Evolutionary conservation across 352 stramenopile genomes (phyloP).

Genomic region (Globisporangium uncinulatum): DNA sequence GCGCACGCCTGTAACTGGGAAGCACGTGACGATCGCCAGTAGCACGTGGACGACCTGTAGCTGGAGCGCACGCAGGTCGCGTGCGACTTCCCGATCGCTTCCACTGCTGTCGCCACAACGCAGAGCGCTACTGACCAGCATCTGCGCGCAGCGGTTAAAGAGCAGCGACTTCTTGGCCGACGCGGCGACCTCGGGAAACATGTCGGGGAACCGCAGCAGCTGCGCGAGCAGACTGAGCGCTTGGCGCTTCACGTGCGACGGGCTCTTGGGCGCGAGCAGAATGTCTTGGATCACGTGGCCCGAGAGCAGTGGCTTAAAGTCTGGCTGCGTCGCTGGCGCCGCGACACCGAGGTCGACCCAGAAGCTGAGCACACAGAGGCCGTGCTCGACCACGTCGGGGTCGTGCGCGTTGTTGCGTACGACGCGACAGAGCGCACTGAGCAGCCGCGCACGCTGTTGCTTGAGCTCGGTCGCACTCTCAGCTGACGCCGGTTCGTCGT

Average conservation of each 20-base stretch:
- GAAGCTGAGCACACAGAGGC: slow-evolving; percentile 32
- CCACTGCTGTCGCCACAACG: background rate
- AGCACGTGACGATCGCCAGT: slow-evolving; percentile 42
- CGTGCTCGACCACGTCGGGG: slow-evolving; percentile 30
- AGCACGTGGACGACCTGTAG: slow-evolving; percentile 56
- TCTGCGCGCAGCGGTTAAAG: slow-evolving; percentile 67
- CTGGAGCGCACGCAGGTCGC: slow-evolving; percentile 34
- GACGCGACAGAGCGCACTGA: slow-evolving; percentile 40
- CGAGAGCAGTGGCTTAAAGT: slow-evolving; percentile 43
- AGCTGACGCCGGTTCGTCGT: slow-evolving; percentile 9
- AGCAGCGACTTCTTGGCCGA: slow-evolving; percentile 51
- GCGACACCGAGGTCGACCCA: slow-evolving; percentile 36
- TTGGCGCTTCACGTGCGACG: slow-evolving; percentile 24
- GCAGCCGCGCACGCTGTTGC: slow-evolving; percentile 29
- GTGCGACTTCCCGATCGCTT: background rate
- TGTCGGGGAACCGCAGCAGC: slow-evolving; percentile 32
- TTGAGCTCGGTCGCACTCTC: slow-evolving; percentile 29
- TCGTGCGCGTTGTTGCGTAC: slow-evolving; percentile 51
- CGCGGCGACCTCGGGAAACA: slow-evolving; percentile 33
- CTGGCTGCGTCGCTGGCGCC: slow-evolving; percentile 11
- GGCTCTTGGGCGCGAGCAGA: slow-evolving; percentile 34
- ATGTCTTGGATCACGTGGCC: slow-evolving; percentile 47
- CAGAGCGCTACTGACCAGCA: slow-evolving; percentile 24
- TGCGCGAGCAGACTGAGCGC: slow-evolving; percentile 35
- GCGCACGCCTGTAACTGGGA: slow-evolving; percentile 51